phyloP scores from a whole-genome alignment of 192 early-diverging fungal genomes.

The Haplosporangium gracile region DNA sequence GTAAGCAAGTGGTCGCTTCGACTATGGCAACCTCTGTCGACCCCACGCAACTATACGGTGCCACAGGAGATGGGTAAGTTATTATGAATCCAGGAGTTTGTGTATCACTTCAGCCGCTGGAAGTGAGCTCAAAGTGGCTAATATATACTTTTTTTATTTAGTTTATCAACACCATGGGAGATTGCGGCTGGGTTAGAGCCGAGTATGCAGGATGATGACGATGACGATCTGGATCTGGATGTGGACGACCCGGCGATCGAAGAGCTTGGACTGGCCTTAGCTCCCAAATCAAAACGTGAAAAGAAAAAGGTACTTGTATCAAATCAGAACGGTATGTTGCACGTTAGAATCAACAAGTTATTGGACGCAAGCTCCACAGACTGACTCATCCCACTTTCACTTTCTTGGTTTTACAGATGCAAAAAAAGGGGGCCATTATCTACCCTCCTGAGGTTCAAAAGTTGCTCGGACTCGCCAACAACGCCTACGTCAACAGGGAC shows the following conservation, averaged over 20 bases:
- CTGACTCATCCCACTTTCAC: not conserved
- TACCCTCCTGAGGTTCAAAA: conserved; percentile 65
- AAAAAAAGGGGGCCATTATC: conserved; percentile 24
- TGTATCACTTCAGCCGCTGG: not conserved
- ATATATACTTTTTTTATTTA: not conserved
- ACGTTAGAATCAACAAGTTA: not conserved
- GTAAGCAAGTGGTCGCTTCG: conserved; percentile 12
- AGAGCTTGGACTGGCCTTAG: conserved; percentile 41
- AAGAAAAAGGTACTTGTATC: conserved; percentile 32
- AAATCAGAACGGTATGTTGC: not conserved
- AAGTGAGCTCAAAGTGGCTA: not conserved
- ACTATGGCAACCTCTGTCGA: conserved; percentile 30
- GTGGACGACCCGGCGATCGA: conserved; percentile 41
- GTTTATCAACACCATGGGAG: conserved; percentile 24
- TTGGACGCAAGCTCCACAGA: not conserved
- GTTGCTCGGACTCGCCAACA: conserved; percentile 84
- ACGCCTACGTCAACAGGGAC: conserved; percentile 76
- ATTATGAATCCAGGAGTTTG: not conserved
- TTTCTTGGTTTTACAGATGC: not conserved
- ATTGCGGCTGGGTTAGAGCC: conserved; percentile 15
- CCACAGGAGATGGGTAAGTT: conserved; percentile 23
- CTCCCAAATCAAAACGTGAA: conserved; percentile 35
- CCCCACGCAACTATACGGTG: conserved; percentile 25
- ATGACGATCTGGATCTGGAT: conserved; percentile 46
- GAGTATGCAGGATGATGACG: conserved; percentile 10